Evolutionary conservation across 192 early-diverging fungal species (phyloP).

Genomic region (Rhizophagus clarus): DNA sequence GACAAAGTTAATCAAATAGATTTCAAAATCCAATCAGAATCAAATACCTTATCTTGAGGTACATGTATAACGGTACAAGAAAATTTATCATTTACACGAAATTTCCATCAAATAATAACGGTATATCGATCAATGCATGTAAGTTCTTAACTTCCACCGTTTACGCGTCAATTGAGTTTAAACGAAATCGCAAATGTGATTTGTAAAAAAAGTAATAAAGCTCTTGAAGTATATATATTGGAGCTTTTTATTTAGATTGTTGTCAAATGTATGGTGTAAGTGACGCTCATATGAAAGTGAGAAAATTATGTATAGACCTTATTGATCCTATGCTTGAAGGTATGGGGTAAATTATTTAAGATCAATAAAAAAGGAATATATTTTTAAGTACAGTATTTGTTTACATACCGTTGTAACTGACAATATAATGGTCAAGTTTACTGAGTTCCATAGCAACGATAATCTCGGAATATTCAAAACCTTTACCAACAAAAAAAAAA

Average conservation of each 20-base stretch:
- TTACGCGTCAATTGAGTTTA: neutral
- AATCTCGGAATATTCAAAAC: no score
- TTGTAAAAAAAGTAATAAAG: neutral
- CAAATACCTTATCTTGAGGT: no score
- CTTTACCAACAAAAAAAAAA: no score
- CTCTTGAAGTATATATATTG: constrained; percentile 17
- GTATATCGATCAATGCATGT: constrained; percentile 1
- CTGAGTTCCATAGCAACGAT: no score
- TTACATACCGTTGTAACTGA: no score
- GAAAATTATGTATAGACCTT: neutral
- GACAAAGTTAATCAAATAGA: no score
- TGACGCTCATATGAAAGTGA: constrained; percentile 14
- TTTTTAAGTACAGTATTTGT: no score
- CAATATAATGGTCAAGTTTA: no score
- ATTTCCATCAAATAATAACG: neutral
- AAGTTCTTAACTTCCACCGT: neutral
- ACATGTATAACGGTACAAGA: no score
- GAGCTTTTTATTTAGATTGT: constrained; percentile 7
- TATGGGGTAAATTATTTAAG: no score
- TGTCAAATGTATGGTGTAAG: neutral
- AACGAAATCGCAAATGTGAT: neutral
- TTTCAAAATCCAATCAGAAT: no score
- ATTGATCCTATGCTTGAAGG: neutral
- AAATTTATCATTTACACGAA: neutral
- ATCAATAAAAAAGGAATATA: no score